A percentile compares a stretch with the other conserved stretches of the same genome.
These are phyloP conservation scores for Mesembryanthemum crystallinum DNA, from an alignment of 148 eudicot genomes.

Conservation along the genomic window DNA sequence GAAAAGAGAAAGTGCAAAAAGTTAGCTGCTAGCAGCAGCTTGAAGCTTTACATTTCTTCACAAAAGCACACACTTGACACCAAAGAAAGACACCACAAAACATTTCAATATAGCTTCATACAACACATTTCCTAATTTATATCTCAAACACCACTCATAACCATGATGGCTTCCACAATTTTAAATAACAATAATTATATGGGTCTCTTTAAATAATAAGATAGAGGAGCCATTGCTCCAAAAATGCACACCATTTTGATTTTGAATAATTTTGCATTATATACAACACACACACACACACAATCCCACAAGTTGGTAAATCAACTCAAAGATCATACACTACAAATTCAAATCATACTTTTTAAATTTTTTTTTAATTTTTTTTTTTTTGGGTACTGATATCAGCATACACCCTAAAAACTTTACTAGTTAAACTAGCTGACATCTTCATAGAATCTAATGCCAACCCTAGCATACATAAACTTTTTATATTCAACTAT, in stretches of 20 bases:
- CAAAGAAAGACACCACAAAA: slow-evolving; percentile 22
- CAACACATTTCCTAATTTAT: slow-evolving; percentile 5
- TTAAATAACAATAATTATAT: slow-evolving; percentile 2
- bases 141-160: not conserved
- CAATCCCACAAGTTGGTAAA: slow-evolving; percentile 5
- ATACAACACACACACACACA: not conserved
- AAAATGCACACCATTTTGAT: not conserved
- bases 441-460: no score
- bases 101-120: not conserved
- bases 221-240: slow-evolving; percentile 15
- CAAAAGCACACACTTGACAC: slow-evolving; percentile 20
- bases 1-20: slow-evolving; percentile 16
- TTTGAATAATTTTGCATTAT: not conserved
- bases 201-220: no score
- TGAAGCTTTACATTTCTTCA: not conserved
- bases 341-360: no score
- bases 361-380: no score
- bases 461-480: no score
- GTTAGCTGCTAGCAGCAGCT: no score
- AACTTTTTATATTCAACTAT: no score
- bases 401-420: no score
- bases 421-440: no score
- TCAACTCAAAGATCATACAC: no score
- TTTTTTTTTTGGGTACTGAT: no score
- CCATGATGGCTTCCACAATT: not conserved